Evolutionary conservation across 2,329 filamentous ascomycete species (phyloP).

Genomic region (Paradendryphiella salina): DNA sequence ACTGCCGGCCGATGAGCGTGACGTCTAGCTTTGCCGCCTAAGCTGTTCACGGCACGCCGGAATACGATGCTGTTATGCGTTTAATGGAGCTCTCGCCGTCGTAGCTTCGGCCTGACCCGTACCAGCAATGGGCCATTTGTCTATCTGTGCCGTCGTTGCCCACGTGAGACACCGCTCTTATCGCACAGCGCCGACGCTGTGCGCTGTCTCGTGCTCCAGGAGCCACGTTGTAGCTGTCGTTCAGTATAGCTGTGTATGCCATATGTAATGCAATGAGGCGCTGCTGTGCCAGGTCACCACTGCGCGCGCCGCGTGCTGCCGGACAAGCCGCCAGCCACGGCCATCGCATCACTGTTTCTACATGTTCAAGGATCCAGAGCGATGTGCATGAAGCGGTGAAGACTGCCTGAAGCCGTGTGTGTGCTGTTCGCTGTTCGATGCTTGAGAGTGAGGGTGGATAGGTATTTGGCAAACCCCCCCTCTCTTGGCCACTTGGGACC

Average conservation of each 20-base stretch:
- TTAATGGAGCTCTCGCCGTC: slow-evolving; percentile 25
- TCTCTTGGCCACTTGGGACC: slow-evolving; percentile 36
- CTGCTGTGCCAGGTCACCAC: slow-evolving; percentile 17
- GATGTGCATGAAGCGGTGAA: slow-evolving; percentile 46
- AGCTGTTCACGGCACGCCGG: slow-evolving; percentile 26
- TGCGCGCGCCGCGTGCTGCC: slow-evolving; percentile 10
- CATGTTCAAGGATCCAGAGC: slow-evolving; percentile 27
- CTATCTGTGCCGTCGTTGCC: slow-evolving; percentile 11
- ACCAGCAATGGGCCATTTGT: slow-evolving; percentile 11
- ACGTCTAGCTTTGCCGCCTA: slow-evolving; percentile 19
- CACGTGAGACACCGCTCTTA: slow-evolving; percentile 38
- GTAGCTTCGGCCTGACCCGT: slow-evolving; percentile 42
- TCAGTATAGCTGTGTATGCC: slow-evolving; percentile 14
- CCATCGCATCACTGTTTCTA: slow-evolving; percentile 31
- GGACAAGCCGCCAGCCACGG: slow-evolving; percentile 24
- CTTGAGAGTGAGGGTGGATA: slow-evolving; percentile 32
- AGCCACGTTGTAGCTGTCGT: slow-evolving; percentile 37
- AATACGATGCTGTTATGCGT: slow-evolving; percentile 25
- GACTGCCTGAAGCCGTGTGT: slow-evolving; percentile 32
- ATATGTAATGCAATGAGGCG: slow-evolving; percentile 13
- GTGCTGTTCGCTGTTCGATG: slow-evolving; percentile 16
- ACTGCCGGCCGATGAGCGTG: slow-evolving; percentile 38
- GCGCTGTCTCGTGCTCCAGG: slow-evolving; percentile 35
- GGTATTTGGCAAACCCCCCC: slow-evolving; percentile 15
- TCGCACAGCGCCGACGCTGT: slow-evolving; percentile 26